A percentile compares a stretch with the other conserved stretches of the same genome.
Conservation (phyloP, 2,329 filamentous ascomycete genomes). For the Trichophyton benhamiae region DNA sequence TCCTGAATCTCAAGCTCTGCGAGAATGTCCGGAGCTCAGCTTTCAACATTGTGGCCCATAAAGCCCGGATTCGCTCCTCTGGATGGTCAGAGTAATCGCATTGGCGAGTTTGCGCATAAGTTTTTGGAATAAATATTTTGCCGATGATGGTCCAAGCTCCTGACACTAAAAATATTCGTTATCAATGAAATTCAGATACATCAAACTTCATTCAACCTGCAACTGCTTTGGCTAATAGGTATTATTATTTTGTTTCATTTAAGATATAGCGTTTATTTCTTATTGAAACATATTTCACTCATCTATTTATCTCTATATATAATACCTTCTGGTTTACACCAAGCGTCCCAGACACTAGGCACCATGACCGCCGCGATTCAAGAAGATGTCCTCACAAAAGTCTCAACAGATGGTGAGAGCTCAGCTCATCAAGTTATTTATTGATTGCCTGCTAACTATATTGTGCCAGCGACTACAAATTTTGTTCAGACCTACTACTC, state of each 20-base stretch:
- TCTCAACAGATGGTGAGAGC: constrained; percentile 31
- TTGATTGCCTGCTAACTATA: background rate
- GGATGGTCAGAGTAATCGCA: background rate
- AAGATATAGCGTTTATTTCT: background rate
- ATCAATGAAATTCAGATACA: background rate
- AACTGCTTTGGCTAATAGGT: background rate
- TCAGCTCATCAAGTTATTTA: background rate
- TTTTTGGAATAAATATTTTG: background rate
- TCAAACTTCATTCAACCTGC: background rate
- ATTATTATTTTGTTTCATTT: background rate
- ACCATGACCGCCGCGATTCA: constrained; percentile 22
- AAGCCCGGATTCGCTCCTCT: background rate
- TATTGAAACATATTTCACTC: no score
- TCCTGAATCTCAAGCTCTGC: constrained; percentile 20
- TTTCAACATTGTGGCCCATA: constrained; percentile 19
- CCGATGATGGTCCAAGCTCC: constrained; percentile 7
- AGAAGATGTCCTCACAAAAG: constrained; percentile 29
- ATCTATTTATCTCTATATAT: background rate
- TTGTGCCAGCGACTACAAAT: constrained; percentile 48
- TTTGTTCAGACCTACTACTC: constrained; percentile 67
- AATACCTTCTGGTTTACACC: background rate
- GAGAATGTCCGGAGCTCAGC: constrained; percentile 21
- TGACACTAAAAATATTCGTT: background rate
- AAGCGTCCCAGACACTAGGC: background rate
- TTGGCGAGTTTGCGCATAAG: background rate